phyloP scores from a whole-genome alignment of 2,329 filamentous ascomycete genomes.

The Penicillium oxalicum region DNA sequence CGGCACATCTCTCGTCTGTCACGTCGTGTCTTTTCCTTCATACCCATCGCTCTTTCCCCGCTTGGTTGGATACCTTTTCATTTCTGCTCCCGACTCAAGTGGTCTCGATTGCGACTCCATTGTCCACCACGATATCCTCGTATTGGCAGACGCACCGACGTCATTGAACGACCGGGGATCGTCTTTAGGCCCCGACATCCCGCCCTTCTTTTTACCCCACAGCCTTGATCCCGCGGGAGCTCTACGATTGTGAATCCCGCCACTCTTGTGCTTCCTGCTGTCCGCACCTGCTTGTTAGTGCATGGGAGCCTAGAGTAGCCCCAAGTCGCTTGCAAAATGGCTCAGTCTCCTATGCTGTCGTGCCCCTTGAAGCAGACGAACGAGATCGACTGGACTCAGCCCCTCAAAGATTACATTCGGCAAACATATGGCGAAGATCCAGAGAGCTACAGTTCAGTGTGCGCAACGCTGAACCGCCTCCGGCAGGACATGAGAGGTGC shows the following conservation, averaged over 20 bases:
- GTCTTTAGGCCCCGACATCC: constrained; percentile 16
- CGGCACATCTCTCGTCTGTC: constrained; percentile 17
- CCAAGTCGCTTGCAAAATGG: constrained; percentile 48
- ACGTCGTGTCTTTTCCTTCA: neutral
- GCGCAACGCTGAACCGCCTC: constrained; percentile 84
- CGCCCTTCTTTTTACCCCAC: constrained; percentile 20
- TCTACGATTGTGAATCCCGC: constrained; percentile 3
- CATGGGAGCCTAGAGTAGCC: constrained; percentile 36
- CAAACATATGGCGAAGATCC: constrained; percentile 94
- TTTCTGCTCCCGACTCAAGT: too few species aligned
- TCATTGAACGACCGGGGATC: constrained; percentile 14
- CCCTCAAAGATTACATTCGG: constrained; percentile 88
- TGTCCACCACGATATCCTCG: neutral
- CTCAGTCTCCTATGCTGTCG: constrained; percentile 91
- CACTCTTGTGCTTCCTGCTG: constrained; percentile 6
- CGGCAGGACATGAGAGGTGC: constrained; percentile 98
- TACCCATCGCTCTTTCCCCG: too few species aligned
- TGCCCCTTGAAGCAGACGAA: constrained; percentile 88
- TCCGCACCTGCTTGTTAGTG: constrained; percentile 8
- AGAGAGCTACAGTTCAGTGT: constrained; percentile 92
- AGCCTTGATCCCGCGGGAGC: constrained; percentile 14
- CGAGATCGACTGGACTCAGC: constrained; percentile 95
- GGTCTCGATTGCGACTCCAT: too few species aligned
- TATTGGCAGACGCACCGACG: constrained; percentile 8
- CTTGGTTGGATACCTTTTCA: too few species aligned